Base-by-base conservation (phyloP, 805 yeast species). In the Yarrowia deformans region DNA sequence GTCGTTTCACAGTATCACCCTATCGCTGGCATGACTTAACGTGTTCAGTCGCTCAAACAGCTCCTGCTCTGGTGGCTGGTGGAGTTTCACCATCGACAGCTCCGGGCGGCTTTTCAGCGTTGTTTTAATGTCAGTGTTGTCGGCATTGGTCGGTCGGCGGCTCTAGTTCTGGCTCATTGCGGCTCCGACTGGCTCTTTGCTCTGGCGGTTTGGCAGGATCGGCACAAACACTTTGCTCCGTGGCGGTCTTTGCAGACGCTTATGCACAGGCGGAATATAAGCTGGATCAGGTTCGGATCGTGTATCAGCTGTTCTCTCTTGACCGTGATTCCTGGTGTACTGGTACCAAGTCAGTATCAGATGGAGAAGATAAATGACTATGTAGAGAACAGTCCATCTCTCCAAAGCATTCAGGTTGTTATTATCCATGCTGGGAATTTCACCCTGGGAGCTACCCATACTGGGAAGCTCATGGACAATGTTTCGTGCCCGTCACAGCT, bases 401-500 rank as follows among this genome's bases (percentile, higher is more conserved):
- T 12, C 48, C 48, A 43, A 43, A 43, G 48, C 48, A 43, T 43
- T 43, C 48, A 43, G 48, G n/a, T 4, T 7, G n/a, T 6, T n/a
- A 29, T 43, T 43, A 43, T 43, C 48, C 48, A 43, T 43, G 48
- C 48, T 8, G 48, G 48, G 48, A 18, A 9, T 43, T 43, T n/a
- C 48, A 43, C 48, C 48, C 48, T n/a, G 50, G 50, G 50, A 19
- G 50, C 50, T 46, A 46, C 50, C 50, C 50, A 23, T 46, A 9
- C 29, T 18, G 14, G 8, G 8, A 13, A 12, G 50, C 50, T 46
- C 50, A 19, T 46, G 32, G 50, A 23, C 50, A 46, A 19, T 46
- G 50, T 46, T 46, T 46, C 50, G 34, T 46, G 50, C 50, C 50
- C 50, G 50, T 46, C 50, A 46, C 34, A 46, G 50, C 50, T 19